Percentiles rank a stretch among this genome's conserved stretches.
Evolutionary conservation across 257 asterid species (phyloP).

Genomic region (Linaria vulgaris): DNA sequence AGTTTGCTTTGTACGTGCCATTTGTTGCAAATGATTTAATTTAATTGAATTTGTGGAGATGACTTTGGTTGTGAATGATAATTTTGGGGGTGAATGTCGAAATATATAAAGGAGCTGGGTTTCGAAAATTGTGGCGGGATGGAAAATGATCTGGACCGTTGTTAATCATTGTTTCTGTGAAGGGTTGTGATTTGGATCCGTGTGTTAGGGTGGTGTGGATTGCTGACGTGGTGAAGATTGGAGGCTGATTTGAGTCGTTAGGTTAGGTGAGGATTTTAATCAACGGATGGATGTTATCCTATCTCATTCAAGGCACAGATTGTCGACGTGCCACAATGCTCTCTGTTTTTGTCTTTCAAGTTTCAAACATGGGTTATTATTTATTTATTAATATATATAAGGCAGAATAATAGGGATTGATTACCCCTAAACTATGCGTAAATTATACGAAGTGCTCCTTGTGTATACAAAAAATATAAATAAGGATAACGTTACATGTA

Average conservation of each 20-base stretch:
- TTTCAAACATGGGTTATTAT: no score
- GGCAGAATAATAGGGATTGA: no score
- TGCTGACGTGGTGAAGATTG: constrained; percentile 24
- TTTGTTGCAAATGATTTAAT: no score
- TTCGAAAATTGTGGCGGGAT: constrained; percentile 35
- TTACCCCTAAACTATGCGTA: no score
- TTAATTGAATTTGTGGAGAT: no score
- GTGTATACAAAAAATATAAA: no score
- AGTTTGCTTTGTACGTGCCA: constrained; percentile 46
- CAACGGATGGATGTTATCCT: constrained; percentile 16
- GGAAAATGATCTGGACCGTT: constrained; percentile 19
- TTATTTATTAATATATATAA: no score
- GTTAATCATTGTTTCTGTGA: background rate
- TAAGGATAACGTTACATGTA: no score
- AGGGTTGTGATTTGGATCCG: constrained; percentile 15
- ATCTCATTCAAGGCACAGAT: no score
- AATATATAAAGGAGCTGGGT: constrained; percentile 20
- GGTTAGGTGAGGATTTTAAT: constrained; percentile 22
- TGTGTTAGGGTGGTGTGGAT: constrained; percentile 20
- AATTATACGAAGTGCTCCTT: no score
- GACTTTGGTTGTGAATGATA: background rate
- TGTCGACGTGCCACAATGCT: background rate
- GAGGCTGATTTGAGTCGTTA: background rate
- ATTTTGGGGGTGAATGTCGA: background rate
- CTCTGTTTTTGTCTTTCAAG: no score